Base-by-base conservation (phyloP, 805 yeast species). In the Kodamaea hsintzibuensis region DNA sequence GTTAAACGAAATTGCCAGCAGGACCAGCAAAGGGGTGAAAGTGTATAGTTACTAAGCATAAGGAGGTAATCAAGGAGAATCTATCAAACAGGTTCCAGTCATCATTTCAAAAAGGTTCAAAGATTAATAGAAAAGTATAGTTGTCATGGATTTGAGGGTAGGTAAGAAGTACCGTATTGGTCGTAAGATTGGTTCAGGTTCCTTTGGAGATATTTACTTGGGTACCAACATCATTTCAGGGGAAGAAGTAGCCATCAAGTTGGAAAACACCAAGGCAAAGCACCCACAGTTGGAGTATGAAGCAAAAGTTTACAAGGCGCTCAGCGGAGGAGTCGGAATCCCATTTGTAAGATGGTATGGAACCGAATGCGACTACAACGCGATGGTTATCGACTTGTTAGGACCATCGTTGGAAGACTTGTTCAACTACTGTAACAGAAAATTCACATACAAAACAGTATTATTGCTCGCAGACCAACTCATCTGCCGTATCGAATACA, bases 311-410 rank as follows among this genome's bases (percentile, higher is more conserved):
- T 93, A 93, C 77, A 91, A 89, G 67, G 92, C 96, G 1, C 76
- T 93, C 52, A 86, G 96, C 59, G 99, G 98, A 38, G 98, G 98
- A 33, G 93, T 93, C 38, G 98, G 99, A 33, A 91, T 93, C 55
- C 98, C 99, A 2, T 92, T 91, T 73, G 91, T 93, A 35, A 84
- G 98, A 70, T 93, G 97, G 96, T 92, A 85, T 70, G 99, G 98
- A 39, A 88, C 96, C 1, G 98, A 93, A 70, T 90, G 96, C 62
- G 98, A 92, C 68, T 93, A 91, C 68, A 90, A 92, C 70, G 97
- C 98, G 40, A 87, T 93, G 92, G 98, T 93, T 42, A 93, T 93
- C 63, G 99, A 93, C 69, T 81, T 93, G 51, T 80, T 93, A 63
- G 99, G 99, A 5, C 98, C 98, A 3, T 88, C 96, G 0, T 79